Evolutionary conservation across 2,329 filamentous ascomycete genomes (phyloP).

Genomic region (Pseudogymnoascus sp.): DNA sequence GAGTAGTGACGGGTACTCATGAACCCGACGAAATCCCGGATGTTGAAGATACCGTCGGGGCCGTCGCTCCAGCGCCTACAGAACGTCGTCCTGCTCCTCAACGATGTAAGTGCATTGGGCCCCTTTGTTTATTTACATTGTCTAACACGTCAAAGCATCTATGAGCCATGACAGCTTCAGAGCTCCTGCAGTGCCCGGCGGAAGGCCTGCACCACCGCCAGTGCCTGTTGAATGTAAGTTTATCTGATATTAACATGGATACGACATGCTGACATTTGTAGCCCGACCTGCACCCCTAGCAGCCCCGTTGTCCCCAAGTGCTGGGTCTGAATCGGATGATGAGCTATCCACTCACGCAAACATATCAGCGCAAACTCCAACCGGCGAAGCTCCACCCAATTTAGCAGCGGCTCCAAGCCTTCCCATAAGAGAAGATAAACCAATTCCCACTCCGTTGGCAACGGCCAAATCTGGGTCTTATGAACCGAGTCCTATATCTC

Average conservation of each 20-base stretch:
- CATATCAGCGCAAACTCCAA: constrained; percentile 36
- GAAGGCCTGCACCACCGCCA: constrained; percentile 49
- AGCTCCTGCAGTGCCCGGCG: constrained; percentile 30
- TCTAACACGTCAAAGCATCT: neutral
- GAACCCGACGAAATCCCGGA: constrained; percentile 42
- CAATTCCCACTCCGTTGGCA: constrained; percentile 35
- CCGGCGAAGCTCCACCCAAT: constrained; percentile 32
- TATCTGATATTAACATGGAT: neutral
- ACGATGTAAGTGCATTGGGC: constrained; percentile 21
- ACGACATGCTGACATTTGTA: constrained; percentile 33
- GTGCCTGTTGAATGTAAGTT: constrained; percentile 55
- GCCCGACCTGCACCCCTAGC: constrained; percentile 54
- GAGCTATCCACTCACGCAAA: constrained; percentile 58
- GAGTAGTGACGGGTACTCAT: constrained; percentile 31
- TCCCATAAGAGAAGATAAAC: constrained; percentile 36
- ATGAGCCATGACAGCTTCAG: constrained; percentile 10
- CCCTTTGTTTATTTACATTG: neutral
- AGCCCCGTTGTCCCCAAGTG: constrained; percentile 55
- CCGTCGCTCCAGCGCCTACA: constrained; percentile 34
- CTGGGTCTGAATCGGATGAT: constrained; percentile 83
- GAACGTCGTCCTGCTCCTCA: constrained; percentile 31
- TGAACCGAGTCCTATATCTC: constrained; percentile 34
- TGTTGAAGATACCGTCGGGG: constrained; percentile 49
- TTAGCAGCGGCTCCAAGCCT: constrained; percentile 38
- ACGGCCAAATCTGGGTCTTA: constrained; percentile 30